A percentile compares a stretch with the other conserved stretches of the same genome.
phyloP scores from a whole-genome alignment of 352 stramenopile species.

The Albugo laibachii region DNA sequence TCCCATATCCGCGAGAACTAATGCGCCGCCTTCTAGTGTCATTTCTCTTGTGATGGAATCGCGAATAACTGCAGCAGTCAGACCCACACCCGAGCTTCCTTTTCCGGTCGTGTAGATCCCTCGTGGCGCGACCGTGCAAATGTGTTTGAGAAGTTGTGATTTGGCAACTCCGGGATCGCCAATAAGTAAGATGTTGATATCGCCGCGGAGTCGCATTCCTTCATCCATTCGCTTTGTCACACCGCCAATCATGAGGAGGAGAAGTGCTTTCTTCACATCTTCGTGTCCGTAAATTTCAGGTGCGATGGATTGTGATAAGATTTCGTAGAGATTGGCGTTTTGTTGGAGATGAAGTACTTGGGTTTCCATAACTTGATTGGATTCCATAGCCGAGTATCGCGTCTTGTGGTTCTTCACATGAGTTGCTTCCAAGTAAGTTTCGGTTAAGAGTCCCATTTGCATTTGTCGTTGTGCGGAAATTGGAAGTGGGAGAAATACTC shows the following conservation, averaged over 20 bases:
- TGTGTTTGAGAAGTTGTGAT: constrained; percentile 98
- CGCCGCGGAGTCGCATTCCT: constrained; percentile 93
- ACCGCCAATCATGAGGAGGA: constrained; percentile 93
- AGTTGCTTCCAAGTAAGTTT: constrained; percentile 94
- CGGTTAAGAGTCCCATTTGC: constrained; percentile 92
- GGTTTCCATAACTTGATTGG: constrained; percentile 67
- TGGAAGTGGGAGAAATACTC: constrained; percentile 88
- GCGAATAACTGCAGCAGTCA: constrained; percentile 95
- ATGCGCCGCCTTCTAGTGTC: constrained; percentile 83
- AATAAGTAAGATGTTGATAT: constrained; percentile 99
- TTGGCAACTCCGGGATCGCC: constrained; percentile 97
- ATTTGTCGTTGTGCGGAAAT: constrained; percentile 88
- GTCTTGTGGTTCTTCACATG: constrained; percentile 96
- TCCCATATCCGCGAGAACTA: constrained; percentile 97
- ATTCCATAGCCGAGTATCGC: constrained; percentile 85
- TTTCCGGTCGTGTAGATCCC: constrained; percentile 99
- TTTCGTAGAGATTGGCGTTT: constrained; percentile 75
- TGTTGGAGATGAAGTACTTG: constrained; percentile 52
- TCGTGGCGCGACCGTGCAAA: constrained; percentile 88
- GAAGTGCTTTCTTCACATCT: constrained; percentile 97
- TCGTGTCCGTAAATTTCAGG: constrained; percentile 99
- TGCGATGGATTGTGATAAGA: constrained; percentile 89
- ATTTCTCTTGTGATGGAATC: constrained; percentile 90
- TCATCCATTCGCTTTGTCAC: constrained; percentile 79
- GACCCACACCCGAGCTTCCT: constrained; percentile 93